Evolutionary conservation across 371 early-diverging fungal genomes (phyloP), one percentile per base, ranked within the genome.

Genomic region (Coemansia sp.): DNA sequence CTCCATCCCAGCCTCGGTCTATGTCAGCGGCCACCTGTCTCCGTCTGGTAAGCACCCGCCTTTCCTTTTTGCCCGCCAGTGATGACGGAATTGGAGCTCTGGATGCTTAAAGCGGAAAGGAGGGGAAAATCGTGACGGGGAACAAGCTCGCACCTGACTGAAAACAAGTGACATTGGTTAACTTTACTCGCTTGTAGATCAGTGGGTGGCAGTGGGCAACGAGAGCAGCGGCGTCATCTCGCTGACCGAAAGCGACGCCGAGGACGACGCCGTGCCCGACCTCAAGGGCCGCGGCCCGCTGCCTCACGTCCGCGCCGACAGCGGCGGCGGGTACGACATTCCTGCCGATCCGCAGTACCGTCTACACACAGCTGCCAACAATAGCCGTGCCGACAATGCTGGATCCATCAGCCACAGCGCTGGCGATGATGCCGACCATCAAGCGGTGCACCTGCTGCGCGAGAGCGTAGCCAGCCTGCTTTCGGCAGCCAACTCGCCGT

Each of bases 21-120:
- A 68, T 34, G 74, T 68, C 36, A 72, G 74, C 61, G 74, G 74
- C 18, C 74, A 72, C 57, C 46, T 72, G 74, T 67, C 74, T n/a
- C 74, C 74, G 0, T 59, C 64, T 8, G 74, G 74, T 72, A 72
- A 67, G 74, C 44, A 40, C n/a, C 16, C 12, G 5, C 29, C 3
- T 29, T 8, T 52, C 9, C 9, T 8, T 24, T 8, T 48, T 12
- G 12, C 48, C 8, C 32, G 14, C 10, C 12, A 44, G 44, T 44
- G 44, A 44, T 44, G 44, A 44, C 44, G 44, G 18, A 44, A 44
- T 8, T 5, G 14, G 44, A n/a, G 8, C 44, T 44, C 16, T 44
- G 16, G 14, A 14, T 42, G n/a, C 4, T 42, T 42, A n/a, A n/a
- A 14, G 42, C n/a, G 2, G 4, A 42, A n/a, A 18, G 16, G 8